A percentile compares a stretch with the other conserved stretches of the same genome.
Evolutionary conservation across 2,329 filamentous ascomycete species (phyloP).

Genomic region (Thermothelomyces thermophilus): DNA sequence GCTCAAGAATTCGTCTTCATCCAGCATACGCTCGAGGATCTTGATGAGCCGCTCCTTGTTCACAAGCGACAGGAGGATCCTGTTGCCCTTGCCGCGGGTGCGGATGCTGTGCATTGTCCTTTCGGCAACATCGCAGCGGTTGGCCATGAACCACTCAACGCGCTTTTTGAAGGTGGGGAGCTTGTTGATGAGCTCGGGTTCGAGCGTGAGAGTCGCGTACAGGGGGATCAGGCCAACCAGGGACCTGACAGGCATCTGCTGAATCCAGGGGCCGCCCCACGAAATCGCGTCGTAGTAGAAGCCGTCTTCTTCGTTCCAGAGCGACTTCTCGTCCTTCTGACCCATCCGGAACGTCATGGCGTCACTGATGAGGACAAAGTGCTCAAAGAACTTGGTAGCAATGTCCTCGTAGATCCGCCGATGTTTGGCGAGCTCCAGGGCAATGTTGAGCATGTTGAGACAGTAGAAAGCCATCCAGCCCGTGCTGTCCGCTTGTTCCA

Average conservation of each 20-base stretch:
- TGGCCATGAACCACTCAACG: constrained; percentile 88
- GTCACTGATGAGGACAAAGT: constrained; percentile 96
- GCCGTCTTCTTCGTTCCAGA: constrained; percentile 95
- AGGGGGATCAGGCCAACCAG: constrained; percentile 90
- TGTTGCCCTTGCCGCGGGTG: constrained; percentile 82
- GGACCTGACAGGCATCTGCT: constrained; percentile 86
- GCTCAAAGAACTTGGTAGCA: constrained; percentile 97
- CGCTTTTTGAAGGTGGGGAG: constrained; percentile 90
- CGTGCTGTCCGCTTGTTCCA: constrained; percentile 95
- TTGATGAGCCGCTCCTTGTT: constrained; percentile 87
- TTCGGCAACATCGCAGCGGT: constrained; percentile 78
- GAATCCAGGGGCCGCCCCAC: constrained; percentile 87
- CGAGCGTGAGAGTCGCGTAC: constrained; percentile 84
- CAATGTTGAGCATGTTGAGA: constrained; percentile 93
- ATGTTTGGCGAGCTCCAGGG: constrained; percentile 90
- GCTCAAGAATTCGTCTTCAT: constrained; percentile 88
- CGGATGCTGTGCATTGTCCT: constrained; percentile 92
- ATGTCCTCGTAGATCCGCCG: constrained; percentile 93
- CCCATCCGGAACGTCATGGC: constrained; percentile 82
- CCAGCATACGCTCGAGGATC: constrained; percentile 86
- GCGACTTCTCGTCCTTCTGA: constrained; percentile 65
- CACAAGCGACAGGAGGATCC: constrained; percentile 81
- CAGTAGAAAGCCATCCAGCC: constrained; percentile 99
- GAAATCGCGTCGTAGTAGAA: constrained; percentile 99
- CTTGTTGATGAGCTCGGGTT: constrained; percentile 87